Base-by-base conservation (phyloP, 139 green algal genomes). In the Coelastrella sp. region DNA sequence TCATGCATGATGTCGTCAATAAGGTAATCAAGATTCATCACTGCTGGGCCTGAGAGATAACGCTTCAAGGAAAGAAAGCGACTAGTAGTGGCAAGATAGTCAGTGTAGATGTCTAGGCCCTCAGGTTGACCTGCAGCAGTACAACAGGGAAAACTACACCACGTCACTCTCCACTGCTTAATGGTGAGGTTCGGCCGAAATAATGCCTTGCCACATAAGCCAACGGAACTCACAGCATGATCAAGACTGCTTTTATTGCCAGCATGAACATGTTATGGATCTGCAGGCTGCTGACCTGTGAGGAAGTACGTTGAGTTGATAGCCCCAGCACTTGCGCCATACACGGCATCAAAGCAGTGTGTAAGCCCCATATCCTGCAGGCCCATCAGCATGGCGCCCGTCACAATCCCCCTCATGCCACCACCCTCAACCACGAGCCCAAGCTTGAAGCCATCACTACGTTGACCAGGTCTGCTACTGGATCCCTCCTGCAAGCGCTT, bases 281-380 rank as follows among this genome's bases (percentile, higher is more conserved):
- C 6, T 64, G 21, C 53, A 64, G 53, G 53, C 53, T 64, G 21
- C 53, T 64, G 21, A 25, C 86, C 81, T 8, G 91, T 77, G 0
- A 98, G 80, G 86, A 96, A 98, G 89, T 96, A 98, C 25, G 95
- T 96, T 2, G 88, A 81, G 67, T 98, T 98, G 85, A 98, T 98
- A 74, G 95, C 95, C 0, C 96, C 96, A 17, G 96, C 94, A 45
- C 84, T 93, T 32, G 85, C 89, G 40, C 96, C 96, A 86, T 98
- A 98, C 40, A 97, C 92, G 0, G 89, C 91, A 83, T 98, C 96
- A 88, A 98, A 98, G 2, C 51, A 86, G 62, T 96, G 69, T 11
- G 23, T 71, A 40, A 95, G 41, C 30, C 94, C 95, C 59, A 96
- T 68, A 21, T 93, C 88, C 17, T 87, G 59, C 23, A 98, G 81